phyloP scores from a whole-genome alignment of 1,139 yeast species.

The Geotrichum candidum region DNA sequence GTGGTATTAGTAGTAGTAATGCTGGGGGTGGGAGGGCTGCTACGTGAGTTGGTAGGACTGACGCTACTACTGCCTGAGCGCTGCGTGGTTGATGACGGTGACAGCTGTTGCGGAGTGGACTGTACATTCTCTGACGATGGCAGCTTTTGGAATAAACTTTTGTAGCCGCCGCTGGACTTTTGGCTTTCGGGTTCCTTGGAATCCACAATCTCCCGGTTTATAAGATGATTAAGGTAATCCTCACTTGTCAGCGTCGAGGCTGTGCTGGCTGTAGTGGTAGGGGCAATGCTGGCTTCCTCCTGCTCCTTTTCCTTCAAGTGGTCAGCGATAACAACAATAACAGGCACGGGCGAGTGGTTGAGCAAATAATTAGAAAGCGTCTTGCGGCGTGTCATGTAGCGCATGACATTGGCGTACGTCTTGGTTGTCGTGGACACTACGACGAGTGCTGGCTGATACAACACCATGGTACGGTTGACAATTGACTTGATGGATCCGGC shows the following conservation, averaged over 20 bases:
- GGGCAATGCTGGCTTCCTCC: neutral
- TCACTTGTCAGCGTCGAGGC: neutral
- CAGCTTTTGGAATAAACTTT: neutral
- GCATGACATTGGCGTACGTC: constrained; percentile 22
- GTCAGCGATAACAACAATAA: constrained; percentile 21
- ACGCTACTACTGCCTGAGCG: neutral
- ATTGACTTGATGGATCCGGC: constrained; percentile 27
- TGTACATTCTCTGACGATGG: neutral
- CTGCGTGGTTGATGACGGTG: neutral
- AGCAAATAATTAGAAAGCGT: constrained; percentile 27
- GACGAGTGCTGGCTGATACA: constrained; percentile 29
- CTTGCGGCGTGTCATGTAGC: constrained; percentile 21
- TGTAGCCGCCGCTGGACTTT: neutral
- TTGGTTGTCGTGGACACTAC: constrained; percentile 27
- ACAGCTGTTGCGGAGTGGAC: neutral
- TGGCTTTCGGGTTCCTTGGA: neutral
- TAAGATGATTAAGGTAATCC: neutral
- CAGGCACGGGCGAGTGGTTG: constrained; percentile 29
- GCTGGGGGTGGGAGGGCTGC: neutral
- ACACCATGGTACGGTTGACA: constrained; percentile 25
- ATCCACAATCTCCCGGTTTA: neutral
- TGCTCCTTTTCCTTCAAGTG: neutral
- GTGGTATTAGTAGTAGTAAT: neutral
- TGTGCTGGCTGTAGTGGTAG: neutral
- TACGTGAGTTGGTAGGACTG: neutral